phyloP scores from a whole-genome alignment of 352 stramenopile genomes.

The Globisporangium alternatum region DNA sequence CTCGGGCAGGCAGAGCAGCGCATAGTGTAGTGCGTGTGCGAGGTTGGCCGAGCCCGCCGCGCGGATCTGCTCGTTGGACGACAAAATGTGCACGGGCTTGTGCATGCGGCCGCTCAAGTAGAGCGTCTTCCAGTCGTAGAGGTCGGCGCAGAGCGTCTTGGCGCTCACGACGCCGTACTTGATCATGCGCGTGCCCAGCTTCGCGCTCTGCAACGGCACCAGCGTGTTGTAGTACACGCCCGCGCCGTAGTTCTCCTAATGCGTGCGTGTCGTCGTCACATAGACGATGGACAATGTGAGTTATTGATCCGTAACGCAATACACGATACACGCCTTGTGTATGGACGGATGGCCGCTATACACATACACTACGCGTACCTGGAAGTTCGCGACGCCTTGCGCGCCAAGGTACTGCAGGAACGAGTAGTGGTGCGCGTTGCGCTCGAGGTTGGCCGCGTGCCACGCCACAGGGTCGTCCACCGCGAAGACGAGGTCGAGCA shows the following conservation, averaged over 20 bases:
- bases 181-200: conserved; percentile 65
- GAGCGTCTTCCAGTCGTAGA: conserved; percentile 78
- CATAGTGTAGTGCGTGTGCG: conserved; percentile 71
- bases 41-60: conserved; percentile 57
- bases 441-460: conserved; percentile 77
- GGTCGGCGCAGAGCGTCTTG: conserved; percentile 73
- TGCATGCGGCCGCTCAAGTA: conserved; percentile 88
- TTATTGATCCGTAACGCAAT: not conserved
- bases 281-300: not conserved
- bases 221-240: conserved; percentile 87
- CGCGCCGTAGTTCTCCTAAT: conserved; percentile 68
- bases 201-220: conserved; percentile 55
- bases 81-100: conserved; percentile 74
- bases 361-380: conserved; percentile 23
- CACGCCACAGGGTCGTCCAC: conserved; percentile 78
- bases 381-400: conserved; percentile 48
- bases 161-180: conserved; percentile 90
- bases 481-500: conserved; percentile 89
- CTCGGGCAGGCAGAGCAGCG: conserved; percentile 67
- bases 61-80: conserved; percentile 43
- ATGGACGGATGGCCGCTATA: too few relatives aligned
- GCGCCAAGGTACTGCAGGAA: conserved; percentile 70
- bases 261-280: not conserved
- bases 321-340: not conserved
- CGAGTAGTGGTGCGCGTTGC: conserved; percentile 81